phyloP scores from a whole-genome alignment of 148 eudicot species.

The Vaccinium myrtillus region DNA sequence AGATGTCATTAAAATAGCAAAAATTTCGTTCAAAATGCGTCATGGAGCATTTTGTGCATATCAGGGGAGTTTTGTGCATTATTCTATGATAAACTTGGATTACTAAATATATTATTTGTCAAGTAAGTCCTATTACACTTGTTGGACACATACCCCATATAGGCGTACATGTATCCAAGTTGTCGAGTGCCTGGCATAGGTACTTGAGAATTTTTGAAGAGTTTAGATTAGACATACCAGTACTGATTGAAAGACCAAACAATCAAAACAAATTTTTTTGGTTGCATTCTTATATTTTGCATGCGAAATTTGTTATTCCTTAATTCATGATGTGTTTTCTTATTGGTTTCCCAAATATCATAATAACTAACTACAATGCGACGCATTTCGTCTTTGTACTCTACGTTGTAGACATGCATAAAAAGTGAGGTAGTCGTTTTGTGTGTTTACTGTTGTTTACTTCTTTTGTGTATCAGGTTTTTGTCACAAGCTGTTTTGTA shows the following conservation, averaged over 20 bases:
- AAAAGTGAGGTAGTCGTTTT: background rate
- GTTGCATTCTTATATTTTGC: background rate
- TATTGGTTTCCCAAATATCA: too few relatives aligned
- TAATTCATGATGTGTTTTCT: background rate
- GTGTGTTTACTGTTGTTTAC: background rate
- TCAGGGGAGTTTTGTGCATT: background rate
- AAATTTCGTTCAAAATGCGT: too few relatives aligned
- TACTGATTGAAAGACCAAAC: background rate
- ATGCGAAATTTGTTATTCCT: background rate
- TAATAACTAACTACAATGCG: background rate
- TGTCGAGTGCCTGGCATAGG: too few relatives aligned
- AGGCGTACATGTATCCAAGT: too few relatives aligned
- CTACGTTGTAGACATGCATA: slow-evolving; percentile 1
- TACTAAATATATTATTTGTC: too few relatives aligned
- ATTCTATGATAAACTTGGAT: too few relatives aligned
- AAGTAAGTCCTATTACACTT: too few relatives aligned
- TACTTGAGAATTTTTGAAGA: too few relatives aligned
- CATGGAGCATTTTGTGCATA: too few relatives aligned
- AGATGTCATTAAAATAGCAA: too few relatives aligned
- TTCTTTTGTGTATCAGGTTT: background rate
- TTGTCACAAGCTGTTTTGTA: background rate
- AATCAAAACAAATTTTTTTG: background rate
- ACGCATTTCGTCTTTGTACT: background rate
- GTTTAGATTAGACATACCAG: too few relatives aligned
- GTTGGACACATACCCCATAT: too few relatives aligned